A percentile compares a stretch with the other conserved stretches of the same genome.
phyloP scores from a whole-genome alignment of 2,329 filamentous ascomycete genomes.

The Aspergillus jensenii region DNA sequence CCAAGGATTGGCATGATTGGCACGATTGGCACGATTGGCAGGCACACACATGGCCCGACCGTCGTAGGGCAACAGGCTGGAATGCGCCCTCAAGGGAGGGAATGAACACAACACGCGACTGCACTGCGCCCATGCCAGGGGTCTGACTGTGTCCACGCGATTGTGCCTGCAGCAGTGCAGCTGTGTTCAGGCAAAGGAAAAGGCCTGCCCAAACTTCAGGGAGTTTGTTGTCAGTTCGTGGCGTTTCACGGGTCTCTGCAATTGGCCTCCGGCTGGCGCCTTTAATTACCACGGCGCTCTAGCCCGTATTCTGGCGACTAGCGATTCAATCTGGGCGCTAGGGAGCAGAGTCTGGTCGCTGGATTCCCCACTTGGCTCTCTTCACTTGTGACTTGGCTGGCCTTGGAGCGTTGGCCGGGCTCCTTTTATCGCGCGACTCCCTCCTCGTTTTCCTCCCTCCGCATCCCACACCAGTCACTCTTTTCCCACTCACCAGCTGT shows the following conservation, averaged over 20 bases:
- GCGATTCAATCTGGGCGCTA: slow-evolving; percentile 8
- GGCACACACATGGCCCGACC: neutral
- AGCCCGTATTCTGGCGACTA: slow-evolving; percentile 5
- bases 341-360: neutral
- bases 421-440: slow-evolving; percentile 5
- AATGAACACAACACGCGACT: neutral
- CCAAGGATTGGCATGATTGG: neutral
- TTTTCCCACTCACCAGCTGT: neutral
- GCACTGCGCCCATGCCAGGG: neutral
- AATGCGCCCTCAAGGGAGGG: neutral
- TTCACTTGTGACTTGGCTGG: neutral
- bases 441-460: neutral
- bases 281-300: slow-evolving; percentile 7
- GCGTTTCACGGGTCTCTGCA: neutral
- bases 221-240: no score
- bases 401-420: no score
- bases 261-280: neutral
- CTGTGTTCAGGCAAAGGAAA: no score
- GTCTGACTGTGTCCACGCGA: neutral
- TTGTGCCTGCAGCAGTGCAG: no score
- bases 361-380: neutral
- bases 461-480: neutral
- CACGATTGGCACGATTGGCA: neutral
- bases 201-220: no score
- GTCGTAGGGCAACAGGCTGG: neutral